Percentiles rank a stretch among this genome's conserved stretches.
Conservation (phyloP, 2,329 filamentous ascomycete species). For the Fusarium buharicum region DNA sequence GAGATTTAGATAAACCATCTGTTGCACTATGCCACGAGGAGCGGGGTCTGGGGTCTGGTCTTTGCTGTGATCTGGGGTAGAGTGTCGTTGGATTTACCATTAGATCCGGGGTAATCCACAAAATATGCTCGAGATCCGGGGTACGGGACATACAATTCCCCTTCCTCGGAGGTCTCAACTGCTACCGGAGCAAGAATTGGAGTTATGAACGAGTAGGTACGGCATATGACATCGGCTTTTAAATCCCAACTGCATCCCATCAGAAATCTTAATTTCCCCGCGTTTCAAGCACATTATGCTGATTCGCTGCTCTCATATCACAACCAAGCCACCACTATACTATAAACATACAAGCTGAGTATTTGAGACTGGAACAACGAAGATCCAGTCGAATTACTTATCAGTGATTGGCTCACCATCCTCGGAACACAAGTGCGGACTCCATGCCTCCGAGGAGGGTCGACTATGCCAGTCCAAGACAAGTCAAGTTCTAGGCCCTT, state of each 20-base stretch:
- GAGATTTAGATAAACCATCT: neutral
- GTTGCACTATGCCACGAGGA: neutral
- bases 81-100: neutral
- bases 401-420: constrained; percentile 10
- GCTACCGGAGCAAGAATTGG: neutral
- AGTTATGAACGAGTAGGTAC: neutral
- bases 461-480: no score
- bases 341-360: neutral
- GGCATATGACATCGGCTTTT: constrained; percentile 15
- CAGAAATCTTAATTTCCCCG: neutral
- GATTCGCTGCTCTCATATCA: neutral
- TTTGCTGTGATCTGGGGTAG: constrained; percentile 7
- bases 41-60: constrained; percentile 1
- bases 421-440: constrained; percentile 4
- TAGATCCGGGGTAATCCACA: neutral
- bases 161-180: neutral
- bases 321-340: neutral
- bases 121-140: neutral
- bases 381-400: neutral
- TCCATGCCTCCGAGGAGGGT: neutral
- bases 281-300: neutral
- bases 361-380: neutral
- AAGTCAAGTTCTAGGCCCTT: neutral
- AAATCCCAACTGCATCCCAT: no score
- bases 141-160: neutral